phyloP scores from a whole-genome alignment of 208 protist genomes.

The Leishmania braziliensis region DNA sequence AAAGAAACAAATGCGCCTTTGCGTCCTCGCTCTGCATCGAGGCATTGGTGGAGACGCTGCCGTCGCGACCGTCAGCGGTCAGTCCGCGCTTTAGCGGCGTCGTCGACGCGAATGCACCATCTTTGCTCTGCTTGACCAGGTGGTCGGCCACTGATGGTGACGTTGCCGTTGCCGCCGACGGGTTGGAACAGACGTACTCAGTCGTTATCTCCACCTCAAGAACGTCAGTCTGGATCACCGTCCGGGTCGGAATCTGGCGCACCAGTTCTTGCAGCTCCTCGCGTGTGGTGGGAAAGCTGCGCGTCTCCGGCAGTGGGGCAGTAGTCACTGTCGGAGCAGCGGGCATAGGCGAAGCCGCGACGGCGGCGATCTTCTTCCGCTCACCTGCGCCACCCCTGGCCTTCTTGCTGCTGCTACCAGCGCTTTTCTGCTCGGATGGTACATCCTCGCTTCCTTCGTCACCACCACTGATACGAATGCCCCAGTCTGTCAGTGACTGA shows the following conservation, averaged over 20 bases:
- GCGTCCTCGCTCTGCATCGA: not conserved
- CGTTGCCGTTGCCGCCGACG: conserved; percentile 3
- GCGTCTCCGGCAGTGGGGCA: not conserved
- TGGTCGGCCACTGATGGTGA: not conserved
- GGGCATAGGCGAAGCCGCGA: not conserved
- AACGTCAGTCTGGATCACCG: conserved; percentile 60
- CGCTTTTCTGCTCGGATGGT: not conserved
- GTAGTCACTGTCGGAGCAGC: not conserved
- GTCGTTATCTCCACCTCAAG: conserved; percentile 78
- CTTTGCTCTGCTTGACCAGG: conserved; percentile 3
- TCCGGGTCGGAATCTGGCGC: conserved; percentile 55
- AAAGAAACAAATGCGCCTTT: conserved; percentile 67
- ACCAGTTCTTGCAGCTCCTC: conserved; percentile 42
- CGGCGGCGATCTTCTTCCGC: not conserved
- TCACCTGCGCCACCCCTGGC: not conserved
- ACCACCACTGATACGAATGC: not conserved
- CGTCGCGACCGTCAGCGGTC: not conserved
- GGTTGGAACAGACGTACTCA: conserved; percentile 69
- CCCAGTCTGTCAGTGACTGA: conserved; percentile 1
- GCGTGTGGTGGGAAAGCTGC: conserved; percentile 27
- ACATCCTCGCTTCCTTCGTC: not conserved
- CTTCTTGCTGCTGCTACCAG: not conserved
- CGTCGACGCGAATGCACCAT: conserved; percentile 14
- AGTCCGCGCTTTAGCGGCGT: conserved; percentile 23
- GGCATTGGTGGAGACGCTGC: not conserved